Evolutionary conservation across 1,139 yeast genomes (phyloP).

Genomic region (Diutina catenulata): DNA sequence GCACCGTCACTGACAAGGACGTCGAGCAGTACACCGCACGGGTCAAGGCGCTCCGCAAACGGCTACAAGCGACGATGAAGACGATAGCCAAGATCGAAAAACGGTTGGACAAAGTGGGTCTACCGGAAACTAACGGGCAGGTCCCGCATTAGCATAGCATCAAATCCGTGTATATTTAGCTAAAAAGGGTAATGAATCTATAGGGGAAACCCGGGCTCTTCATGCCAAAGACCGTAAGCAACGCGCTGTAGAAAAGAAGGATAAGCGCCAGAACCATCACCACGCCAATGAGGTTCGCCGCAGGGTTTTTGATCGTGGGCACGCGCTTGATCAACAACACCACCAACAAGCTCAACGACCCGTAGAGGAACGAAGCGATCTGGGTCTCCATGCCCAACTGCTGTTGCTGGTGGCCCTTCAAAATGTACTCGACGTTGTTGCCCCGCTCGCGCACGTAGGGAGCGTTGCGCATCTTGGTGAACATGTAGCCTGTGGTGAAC

Average conservation of each 20-base stretch:
- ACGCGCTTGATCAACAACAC: conserved; percentile 38
- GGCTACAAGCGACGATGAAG: conserved; percentile 19
- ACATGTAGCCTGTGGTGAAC: conserved; percentile 89
- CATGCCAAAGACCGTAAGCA: conserved; percentile 41
- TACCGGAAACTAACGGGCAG: too few species aligned
- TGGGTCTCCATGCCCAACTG: conserved; percentile 85
- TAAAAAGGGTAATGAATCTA: conserved; percentile 22
- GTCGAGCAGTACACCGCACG: conserved; percentile 13
- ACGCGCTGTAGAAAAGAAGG: conserved; percentile 40
- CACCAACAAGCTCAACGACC: conserved; percentile 37
- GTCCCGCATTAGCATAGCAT: too few species aligned
- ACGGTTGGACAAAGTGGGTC: conserved; percentile 4
- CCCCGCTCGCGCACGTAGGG: conserved; percentile 53
- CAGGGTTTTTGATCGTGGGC: conserved; percentile 30
- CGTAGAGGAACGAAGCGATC: conserved; percentile 53
- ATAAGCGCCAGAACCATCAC: conserved; percentile 25
- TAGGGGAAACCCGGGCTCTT: conserved; percentile 59
- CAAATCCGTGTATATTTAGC: too few species aligned
- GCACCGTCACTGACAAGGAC: conserved; percentile 11
- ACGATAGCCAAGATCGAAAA: conserved; percentile 25
- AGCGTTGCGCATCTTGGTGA: conserved; percentile 68
- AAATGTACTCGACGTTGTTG: conserved; percentile 52
- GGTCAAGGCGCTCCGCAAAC: conserved; percentile 21
- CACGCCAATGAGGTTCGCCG: conserved; percentile 34
- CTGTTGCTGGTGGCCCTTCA: conserved; percentile 46